These are phyloP conservation scores for Orbilia oligospora DNA, from an alignment of 2,329 filamentous ascomycete species.

Conservation along the genomic window DNA sequence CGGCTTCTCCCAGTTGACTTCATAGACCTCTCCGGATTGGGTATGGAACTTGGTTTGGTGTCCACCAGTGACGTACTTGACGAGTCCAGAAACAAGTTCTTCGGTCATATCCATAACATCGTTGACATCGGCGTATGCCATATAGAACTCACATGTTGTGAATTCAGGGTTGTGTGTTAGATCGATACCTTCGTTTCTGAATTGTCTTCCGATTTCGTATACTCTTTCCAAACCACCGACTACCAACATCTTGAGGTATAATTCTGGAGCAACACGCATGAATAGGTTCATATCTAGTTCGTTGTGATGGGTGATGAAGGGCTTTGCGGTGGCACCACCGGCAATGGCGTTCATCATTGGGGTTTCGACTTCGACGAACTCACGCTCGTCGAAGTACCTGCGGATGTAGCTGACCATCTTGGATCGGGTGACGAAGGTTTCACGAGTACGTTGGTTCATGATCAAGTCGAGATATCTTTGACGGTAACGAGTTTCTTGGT, in stretches of 20 bases:
- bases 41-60: slow-evolving; percentile 86
- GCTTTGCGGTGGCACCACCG: slow-evolving; percentile 93
- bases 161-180: slow-evolving; percentile 98
- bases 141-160: slow-evolving; percentile 97
- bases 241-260: slow-evolving; percentile 96
- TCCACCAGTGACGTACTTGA: slow-evolving; percentile 87
- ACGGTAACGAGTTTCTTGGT: slow-evolving; percentile 91
- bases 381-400: slow-evolving; percentile 85
- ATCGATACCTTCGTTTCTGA: slow-evolving; percentile 93
- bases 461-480: slow-evolving; percentile 96
- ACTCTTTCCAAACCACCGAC: slow-evolving; percentile 95
- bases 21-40: slow-evolving; percentile 85
- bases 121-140: slow-evolving; percentile 91
- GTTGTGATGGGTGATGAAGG: slow-evolving; percentile 96
- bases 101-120: slow-evolving; percentile 93
- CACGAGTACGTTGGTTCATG: slow-evolving; percentile 89
- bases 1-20: slow-evolving; percentile 95
- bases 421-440: slow-evolving; percentile 86
- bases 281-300: slow-evolving; percentile 94
- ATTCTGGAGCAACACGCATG: slow-evolving; percentile 93
- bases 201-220: slow-evolving; percentile 95
- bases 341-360: slow-evolving; percentile 98
- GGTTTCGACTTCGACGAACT: slow-evolving; percentile 95
- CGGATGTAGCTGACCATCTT: slow-evolving; percentile 92
- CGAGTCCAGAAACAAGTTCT: slow-evolving; percentile 89